Conservation (phyloP, 495 filamentous ascomycete genomes). For the Rostrohypoxylon terebratum region DNA sequence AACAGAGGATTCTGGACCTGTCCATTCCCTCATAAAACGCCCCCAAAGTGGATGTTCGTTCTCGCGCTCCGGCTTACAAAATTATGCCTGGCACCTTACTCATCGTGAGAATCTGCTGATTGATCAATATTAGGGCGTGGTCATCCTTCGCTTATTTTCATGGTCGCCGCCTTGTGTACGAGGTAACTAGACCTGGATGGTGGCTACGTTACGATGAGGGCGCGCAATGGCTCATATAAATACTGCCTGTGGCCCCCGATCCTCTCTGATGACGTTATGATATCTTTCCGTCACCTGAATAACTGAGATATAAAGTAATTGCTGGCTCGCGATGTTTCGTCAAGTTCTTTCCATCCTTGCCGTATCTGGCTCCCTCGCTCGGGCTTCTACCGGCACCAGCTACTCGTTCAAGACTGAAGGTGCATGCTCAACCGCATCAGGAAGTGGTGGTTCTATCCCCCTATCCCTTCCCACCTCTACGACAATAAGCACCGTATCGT, state of each 20-base stretch:
- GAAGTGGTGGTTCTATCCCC: slow-evolving; percentile 23
- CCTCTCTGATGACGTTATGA: neutral
- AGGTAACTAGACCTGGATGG: neutral
- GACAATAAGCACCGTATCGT: slow-evolving; percentile 23
- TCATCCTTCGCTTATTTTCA: slow-evolving; percentile 20
- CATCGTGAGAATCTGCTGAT: slow-evolving; percentile 17
- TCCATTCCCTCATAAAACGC: neutral
- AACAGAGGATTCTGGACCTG: slow-evolving; percentile 13
- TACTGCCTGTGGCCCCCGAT: neutral
- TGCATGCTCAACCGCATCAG: slow-evolving; percentile 28
- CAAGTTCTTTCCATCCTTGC: slow-evolving; percentile 10
- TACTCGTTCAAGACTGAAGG: slow-evolving; percentile 30
- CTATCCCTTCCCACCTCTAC: slow-evolving; percentile 29
- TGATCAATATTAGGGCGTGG: slow-evolving; percentile 12
- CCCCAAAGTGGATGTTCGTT: neutral
- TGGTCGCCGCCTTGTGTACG: neutral
- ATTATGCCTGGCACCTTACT: neutral
- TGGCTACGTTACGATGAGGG: slow-evolving; percentile 6
- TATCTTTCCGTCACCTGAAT: neutral
- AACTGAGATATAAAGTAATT: neutral
- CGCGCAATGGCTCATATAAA: neutral
- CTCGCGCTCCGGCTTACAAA: slow-evolving; percentile 5
- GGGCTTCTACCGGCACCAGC: slow-evolving; percentile 26
- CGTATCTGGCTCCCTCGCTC: slow-evolving; percentile 21
- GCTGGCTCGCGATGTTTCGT: slow-evolving; percentile 12